Evolutionary conservation across 164 flowering plant species (phyloP).

Genomic region (Buxus sempervirens): DNA sequence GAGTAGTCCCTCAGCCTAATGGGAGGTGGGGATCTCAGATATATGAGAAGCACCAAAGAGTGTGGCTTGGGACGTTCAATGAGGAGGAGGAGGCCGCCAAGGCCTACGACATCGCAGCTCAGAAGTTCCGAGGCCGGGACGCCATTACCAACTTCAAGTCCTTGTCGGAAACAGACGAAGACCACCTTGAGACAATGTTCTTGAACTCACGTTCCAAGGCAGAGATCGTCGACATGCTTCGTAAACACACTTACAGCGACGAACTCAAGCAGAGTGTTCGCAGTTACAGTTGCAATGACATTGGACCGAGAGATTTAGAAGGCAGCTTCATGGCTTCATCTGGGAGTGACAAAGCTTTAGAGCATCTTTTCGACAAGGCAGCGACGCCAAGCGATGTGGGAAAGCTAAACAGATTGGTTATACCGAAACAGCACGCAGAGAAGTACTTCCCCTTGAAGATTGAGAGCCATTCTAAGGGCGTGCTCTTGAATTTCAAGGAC

Average conservation of each 20-base stretch:
- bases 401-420: slow-evolving; percentile 83
- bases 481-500: slow-evolving; percentile 71
- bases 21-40: slow-evolving; percentile 37
- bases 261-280: slow-evolving; percentile 77
- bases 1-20: slow-evolving; percentile 36
- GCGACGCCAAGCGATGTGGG: slow-evolving; percentile 98
- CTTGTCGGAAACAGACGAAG: slow-evolving; percentile 28
- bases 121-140: slow-evolving; percentile 80
- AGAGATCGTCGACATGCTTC: slow-evolving; percentile 88
- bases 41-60: slow-evolving; percentile 33
- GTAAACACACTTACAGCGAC: slow-evolving; percentile 81
- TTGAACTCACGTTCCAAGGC: slow-evolving; percentile 69
- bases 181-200: slow-evolving; percentile 46
- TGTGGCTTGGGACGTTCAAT: slow-evolving; percentile 43
- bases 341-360: slow-evolving; percentile 32
- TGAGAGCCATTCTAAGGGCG: slow-evolving; percentile 43
- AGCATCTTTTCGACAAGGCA: slow-evolving; percentile 74
- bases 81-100: slow-evolving; percentile 78
- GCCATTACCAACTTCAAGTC: slow-evolving; percentile 85
- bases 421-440: slow-evolving; percentile 94
- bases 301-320: slow-evolving; percentile 1
- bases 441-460: slow-evolving; percentile 67
- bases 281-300: slow-evolving; percentile 7
- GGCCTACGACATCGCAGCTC: slow-evolving; percentile 92
- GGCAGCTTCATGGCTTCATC: neutral